Evolutionary conservation across 495 filamentous ascomycete species (phyloP).

Genomic region (Amphirosellinia nigrospora): DNA sequence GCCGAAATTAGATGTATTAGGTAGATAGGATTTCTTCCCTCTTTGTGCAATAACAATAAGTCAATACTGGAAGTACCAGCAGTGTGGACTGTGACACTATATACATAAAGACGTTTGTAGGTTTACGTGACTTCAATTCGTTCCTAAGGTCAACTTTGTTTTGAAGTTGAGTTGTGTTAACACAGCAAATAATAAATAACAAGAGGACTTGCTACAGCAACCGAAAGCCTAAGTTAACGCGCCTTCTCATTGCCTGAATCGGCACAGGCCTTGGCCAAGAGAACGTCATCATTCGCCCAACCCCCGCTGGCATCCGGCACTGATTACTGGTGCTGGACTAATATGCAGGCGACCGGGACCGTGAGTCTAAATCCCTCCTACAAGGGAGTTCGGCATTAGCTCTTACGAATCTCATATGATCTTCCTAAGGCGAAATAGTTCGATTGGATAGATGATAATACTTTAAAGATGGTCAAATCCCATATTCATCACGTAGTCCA

Average conservation of each 20-base stretch:
- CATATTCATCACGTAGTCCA: not conserved
- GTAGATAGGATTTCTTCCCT: too few relatives aligned
- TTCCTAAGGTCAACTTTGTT: not conserved
- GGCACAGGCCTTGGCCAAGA: conserved; percentile 79
- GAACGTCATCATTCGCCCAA: conserved; percentile 41
- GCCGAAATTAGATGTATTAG: too few relatives aligned
- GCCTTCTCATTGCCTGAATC: conserved; percentile 75
- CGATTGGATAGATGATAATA: not conserved
- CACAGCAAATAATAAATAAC: conserved; percentile 33
- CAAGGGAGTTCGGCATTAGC: not conserved
- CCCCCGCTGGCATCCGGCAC: not conserved
- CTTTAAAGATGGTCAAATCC: not conserved
- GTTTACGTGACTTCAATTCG: not conserved
- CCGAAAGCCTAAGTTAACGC: conserved; percentile 76
- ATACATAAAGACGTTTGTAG: conserved; percentile 34
- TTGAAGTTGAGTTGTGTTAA: not conserved
- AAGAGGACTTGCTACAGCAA: conserved; percentile 73
- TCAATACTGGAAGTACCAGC: too few relatives aligned
- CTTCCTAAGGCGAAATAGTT: not conserved
- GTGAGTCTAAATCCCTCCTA: not conserved
- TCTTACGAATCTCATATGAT: not conserved
- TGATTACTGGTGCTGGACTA: not conserved
- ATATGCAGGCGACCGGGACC: not conserved
- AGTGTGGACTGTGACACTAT: too few relatives aligned
- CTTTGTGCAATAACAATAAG: too few relatives aligned